Evolutionary conservation across 1,284 basidiomycete species (phyloP).

Genomic region (Leccinum pachyderme): DNA sequence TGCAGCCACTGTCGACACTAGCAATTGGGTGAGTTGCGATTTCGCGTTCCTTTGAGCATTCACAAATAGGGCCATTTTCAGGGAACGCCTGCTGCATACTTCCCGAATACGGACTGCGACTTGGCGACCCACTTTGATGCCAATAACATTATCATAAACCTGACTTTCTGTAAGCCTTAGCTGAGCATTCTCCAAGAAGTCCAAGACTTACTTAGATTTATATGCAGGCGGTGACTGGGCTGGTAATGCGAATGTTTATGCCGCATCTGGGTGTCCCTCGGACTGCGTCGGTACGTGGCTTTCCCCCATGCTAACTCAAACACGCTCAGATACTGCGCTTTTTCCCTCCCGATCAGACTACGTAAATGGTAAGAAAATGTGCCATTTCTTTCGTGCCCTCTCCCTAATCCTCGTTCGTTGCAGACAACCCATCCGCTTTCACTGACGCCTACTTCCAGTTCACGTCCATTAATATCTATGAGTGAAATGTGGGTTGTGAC

Average conservation of each 20-base stretch:
- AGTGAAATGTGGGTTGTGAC: slow-evolving; percentile 5
- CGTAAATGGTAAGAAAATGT: slow-evolving; percentile 32
- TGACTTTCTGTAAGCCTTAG: slow-evolving; percentile 37
- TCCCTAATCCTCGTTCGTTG: background rate
- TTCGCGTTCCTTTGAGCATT: background rate
- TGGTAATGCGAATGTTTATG: slow-evolving; percentile 33
- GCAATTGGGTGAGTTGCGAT: slow-evolving; percentile 31
- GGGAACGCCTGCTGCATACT: slow-evolving; percentile 39
- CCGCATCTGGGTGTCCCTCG: slow-evolving; percentile 36
- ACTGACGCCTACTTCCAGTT: slow-evolving; percentile 54
- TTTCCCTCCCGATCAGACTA: slow-evolving; percentile 16
- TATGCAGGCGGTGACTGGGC: slow-evolving; percentile 44
- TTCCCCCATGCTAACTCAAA: background rate
- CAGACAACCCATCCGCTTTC: slow-evolving; percentile 48
- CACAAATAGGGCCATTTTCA: slow-evolving; percentile 28
- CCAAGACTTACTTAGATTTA: background rate
- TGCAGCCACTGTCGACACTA: slow-evolving; percentile 27
- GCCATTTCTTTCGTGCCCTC: background rate
- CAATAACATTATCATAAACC: slow-evolving; percentile 42
- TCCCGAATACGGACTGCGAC: slow-evolving; percentile 39
- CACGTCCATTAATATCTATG: slow-evolving; percentile 39
- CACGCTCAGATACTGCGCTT: background rate
- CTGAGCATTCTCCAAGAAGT: background rate
- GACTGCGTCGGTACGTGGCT: slow-evolving; percentile 30
- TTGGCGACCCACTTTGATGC: slow-evolving; percentile 36